Conservation (phyloP, 129 eudicot species). For the Artemisia annua region DNA sequence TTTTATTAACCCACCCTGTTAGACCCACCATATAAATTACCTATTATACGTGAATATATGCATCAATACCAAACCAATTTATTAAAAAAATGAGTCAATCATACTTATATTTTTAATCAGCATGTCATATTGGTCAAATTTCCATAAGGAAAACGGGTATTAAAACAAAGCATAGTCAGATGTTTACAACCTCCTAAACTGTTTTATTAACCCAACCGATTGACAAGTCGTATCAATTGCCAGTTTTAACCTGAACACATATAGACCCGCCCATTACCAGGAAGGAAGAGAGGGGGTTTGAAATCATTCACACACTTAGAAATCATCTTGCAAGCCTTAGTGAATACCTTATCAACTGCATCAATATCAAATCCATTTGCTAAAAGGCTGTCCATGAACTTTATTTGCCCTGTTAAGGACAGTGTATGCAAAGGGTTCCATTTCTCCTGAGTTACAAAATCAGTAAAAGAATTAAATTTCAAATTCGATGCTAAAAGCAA, state of each 20-base stretch:
- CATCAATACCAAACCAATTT: conserved; percentile 1
- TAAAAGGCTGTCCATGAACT: conserved; percentile 68
- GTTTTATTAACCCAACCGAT: too few species aligned
- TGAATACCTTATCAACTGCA: conserved; percentile 62
- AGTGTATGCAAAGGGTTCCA: conserved; percentile 83
- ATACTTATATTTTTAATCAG: background rate
- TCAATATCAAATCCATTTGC: conserved; percentile 61
- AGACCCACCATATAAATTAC: too few species aligned
- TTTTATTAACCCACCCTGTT: too few species aligned
- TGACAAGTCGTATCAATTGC: too few species aligned
- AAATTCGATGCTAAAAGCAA: conserved; percentile 6
- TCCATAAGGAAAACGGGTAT: background rate
- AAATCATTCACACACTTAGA: background rate
- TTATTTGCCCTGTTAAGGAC: conserved; percentile 85
- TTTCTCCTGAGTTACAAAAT: conserved; percentile 45
- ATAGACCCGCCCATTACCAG: background rate
- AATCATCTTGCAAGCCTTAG: conserved; percentile 4
- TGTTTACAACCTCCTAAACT: background rate
- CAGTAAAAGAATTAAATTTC: background rate
- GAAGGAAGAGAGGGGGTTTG: background rate
- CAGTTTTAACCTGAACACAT: background rate
- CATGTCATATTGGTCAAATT: background rate
- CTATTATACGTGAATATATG: background rate
- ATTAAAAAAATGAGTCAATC: background rate
- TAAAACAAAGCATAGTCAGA: background rate